Evolutionary conservation across 352 stramenopile genomes (phyloP), one percentile per base, ranked within the genome.

Genomic region (Vaucheria bursata): DNA sequence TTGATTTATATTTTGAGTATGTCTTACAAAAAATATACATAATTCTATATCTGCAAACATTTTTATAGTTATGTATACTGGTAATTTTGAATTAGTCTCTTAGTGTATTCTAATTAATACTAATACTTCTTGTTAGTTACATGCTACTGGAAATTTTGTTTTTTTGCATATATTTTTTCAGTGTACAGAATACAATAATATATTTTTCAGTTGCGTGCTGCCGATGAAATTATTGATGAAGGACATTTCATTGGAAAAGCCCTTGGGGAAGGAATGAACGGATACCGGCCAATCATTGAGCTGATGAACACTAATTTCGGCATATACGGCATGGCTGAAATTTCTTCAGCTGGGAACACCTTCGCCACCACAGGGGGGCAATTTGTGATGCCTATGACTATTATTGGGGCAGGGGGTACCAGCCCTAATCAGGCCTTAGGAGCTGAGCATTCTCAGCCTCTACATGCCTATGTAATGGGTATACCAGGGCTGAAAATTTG

Each of bases 291-390:
- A 33, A 95, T 95, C 85, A 87, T 94, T 40, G 90, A 95, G 83
- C 85, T 95, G 34, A 95, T 95, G 90, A 95, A 95, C 83, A 92
- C 90, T 2, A 95, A 95, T 84, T 95, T 95, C 80, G 90, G 90
- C 75, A 95, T 95, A 79, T 95, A 92, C 80, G 90, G 90, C 70
- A 93, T 95, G 89, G 89, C 90, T 34, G 90, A 95, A 83, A 73
- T 88, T 18, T 83, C 70, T 37, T 85, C 76, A 33, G 84, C 84
- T 7, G 90, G 90, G 74, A 94, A 94, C 84, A 93, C 90, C n/a
- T 95, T 89, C 75, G 88, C 88, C 1, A 93, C 88, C 1, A 94
- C 88, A 25, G 90, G 90, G 82, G 90, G 90, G 66, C 87, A 93
- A 74, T 95, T 95, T 75, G 85, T 93, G 69, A 93, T 95, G 88